These are phyloP conservation scores for Citrus unshiu DNA, from an alignment of 345 rosid species.

Conservation along the genomic window DNA sequence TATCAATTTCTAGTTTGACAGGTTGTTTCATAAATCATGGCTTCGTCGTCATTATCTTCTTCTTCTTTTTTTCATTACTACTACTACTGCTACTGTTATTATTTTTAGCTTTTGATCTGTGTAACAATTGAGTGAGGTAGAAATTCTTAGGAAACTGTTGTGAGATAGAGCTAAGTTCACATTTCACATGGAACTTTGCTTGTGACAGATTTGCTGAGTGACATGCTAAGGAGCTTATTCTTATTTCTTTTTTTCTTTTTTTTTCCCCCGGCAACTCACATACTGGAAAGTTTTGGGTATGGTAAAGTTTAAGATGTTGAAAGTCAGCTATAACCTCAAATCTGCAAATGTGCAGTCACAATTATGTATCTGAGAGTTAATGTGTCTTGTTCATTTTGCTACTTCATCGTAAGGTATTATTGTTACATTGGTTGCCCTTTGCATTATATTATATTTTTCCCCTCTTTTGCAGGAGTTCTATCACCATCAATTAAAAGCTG, in stretches of 20 bases:
- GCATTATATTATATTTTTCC: not conserved
- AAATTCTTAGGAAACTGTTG: not conserved
- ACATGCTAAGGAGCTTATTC: not conserved
- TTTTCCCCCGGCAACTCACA: not conserved
- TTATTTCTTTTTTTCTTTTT: too few species aligned
- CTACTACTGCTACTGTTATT: not conserved
- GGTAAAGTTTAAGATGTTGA: not conserved
- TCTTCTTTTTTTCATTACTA: not conserved
- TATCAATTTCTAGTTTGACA: not conserved
- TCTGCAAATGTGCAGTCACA: not conserved
- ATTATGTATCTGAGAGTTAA: not conserved
- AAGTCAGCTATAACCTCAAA: not conserved
- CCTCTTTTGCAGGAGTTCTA: constrained; percentile 67
- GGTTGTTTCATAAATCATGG: not conserved
- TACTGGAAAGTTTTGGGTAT: not conserved
- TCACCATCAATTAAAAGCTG: constrained; percentile 38
- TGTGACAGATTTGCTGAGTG: not conserved
- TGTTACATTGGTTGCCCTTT: not conserved
- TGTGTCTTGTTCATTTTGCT: constrained; percentile 1
- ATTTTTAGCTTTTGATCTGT: not conserved
- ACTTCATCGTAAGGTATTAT: not conserved
- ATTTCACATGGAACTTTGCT: not conserved
- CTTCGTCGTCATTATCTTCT: too few species aligned
- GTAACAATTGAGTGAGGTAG: not conserved
- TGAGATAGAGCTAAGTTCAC: not conserved